Conservation (phyloP, 768 basidiomycete genomes). For the Russula emetica region DNA sequence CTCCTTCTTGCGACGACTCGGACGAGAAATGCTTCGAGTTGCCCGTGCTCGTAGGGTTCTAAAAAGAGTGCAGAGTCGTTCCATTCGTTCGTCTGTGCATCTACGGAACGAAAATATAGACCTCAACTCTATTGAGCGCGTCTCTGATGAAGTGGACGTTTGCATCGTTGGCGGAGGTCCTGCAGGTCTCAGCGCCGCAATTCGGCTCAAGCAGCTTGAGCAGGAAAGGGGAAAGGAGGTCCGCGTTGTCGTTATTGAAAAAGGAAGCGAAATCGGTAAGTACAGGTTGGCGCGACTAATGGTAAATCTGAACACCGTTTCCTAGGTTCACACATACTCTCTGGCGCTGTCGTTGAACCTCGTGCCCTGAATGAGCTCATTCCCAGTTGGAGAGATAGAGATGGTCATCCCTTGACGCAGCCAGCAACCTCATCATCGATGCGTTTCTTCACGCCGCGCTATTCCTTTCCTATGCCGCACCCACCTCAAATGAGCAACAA, state of each 20-base stretch:
- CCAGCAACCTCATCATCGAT: slow-evolving; percentile 75
- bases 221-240: slow-evolving; percentile 72
- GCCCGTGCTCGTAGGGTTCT: slow-evolving; percentile 7
- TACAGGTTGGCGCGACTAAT: slow-evolving; percentile 25
- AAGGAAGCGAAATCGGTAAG: slow-evolving; percentile 88
- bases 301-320: not conserved
- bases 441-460: slow-evolving; percentile 73
- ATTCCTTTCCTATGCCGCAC: slow-evolving; percentile 80
- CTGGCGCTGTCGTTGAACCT: slow-evolving; percentile 93
- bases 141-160: slow-evolving; percentile 91
- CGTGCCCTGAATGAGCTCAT: slow-evolving; percentile 86
- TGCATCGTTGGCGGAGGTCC: slow-evolving; percentile 97
- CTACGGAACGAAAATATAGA: slow-evolving; percentile 44
- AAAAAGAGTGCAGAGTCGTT: slow-evolving; percentile 15
- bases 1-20: not conserved
- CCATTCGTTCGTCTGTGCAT: slow-evolving; percentile 31
- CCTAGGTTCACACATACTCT: slow-evolving; percentile 88
- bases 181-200: slow-evolving; percentile 93
- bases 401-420: slow-evolving; percentile 74
- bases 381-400: slow-evolving; percentile 70
- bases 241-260: slow-evolving; percentile 91
- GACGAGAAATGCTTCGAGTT: slow-evolving; percentile 22
- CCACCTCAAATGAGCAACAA: slow-evolving; percentile 96
- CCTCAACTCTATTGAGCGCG: slow-evolving; percentile 64
- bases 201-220: slow-evolving; percentile 90